phyloP scores from a whole-genome alignment of 1,284 basidiomycete species.

The Cronartium quercuum region DNA sequence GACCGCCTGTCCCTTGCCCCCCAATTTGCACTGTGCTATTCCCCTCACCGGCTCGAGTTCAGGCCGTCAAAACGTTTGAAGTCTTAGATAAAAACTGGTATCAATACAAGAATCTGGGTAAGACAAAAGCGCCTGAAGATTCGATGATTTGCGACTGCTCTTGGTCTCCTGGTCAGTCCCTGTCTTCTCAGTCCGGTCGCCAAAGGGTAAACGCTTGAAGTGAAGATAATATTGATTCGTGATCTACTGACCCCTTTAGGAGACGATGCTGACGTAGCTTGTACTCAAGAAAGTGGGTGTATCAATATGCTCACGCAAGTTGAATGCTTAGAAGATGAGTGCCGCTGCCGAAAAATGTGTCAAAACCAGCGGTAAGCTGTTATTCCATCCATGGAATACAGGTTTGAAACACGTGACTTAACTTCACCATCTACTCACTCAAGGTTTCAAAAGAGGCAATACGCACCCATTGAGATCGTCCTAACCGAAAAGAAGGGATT shows the following conservation, averaged over 20 bases:
- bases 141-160: conserved; percentile 88
- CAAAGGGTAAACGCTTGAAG: conserved; percentile 28
- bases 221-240: conserved; percentile 42
- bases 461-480: conserved; percentile 82
- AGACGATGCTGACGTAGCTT: conserved; percentile 63
- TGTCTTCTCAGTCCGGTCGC: conserved; percentile 18
- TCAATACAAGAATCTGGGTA: conserved; percentile 77
- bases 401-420: background rate
- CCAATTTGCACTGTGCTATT: background rate
- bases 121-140: conserved; percentile 78
- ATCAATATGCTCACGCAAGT: conserved; percentile 97
- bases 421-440: background rate
- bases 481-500: conserved; percentile 92
- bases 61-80: conserved; percentile 66
- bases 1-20: background rate
- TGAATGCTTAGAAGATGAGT: conserved; percentile 82
- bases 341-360: conserved; percentile 73
- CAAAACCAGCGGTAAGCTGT: conserved; percentile 78
- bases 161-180: conserved; percentile 68
- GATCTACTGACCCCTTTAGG: conserved; percentile 38
- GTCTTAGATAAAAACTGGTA: conserved; percentile 75
- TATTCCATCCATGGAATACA: background rate
- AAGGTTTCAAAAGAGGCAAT: conserved; percentile 80
- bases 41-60: background rate
- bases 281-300: conserved; percentile 83